Percentiles rank a stretch among this genome's conserved stretches.
Conservation (phyloP, 495 filamentous ascomycete species). For the Terfezia claveryi region DNA sequence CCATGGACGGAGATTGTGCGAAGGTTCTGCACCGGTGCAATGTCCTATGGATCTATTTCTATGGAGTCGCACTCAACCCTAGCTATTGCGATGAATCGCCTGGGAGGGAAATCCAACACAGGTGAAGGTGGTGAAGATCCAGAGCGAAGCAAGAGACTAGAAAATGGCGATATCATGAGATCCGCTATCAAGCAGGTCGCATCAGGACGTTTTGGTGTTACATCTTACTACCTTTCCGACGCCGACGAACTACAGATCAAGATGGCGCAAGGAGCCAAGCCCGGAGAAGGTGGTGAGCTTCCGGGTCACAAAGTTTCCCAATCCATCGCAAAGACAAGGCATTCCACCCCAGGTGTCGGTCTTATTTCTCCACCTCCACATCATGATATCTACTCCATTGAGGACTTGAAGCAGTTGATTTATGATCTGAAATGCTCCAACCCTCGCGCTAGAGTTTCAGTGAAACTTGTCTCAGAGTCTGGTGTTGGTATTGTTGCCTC, state of each 20-base stretch:
- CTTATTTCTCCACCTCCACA: conserved; percentile 97
- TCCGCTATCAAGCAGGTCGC: conserved; percentile 98
- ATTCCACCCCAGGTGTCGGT: conserved; percentile 97
- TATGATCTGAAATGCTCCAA: conserved; percentile 98
- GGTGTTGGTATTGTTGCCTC: conserved; percentile 97
- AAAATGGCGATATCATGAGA: conserved; percentile 95
- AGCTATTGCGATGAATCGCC: conserved; percentile 91
- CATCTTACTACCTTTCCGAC: conserved; percentile 93
- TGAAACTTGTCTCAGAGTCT: conserved; percentile 96
- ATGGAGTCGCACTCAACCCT: conserved; percentile 98
- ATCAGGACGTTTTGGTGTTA: conserved; percentile 94
- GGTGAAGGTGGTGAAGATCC: conserved; percentile 96
- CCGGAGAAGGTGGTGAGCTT: conserved; percentile 93
- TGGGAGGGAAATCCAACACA: conserved; percentile 97
- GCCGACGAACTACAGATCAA: conserved; percentile 99
- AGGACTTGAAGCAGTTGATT: conserved; percentile 96
- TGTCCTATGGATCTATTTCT: conserved; percentile 99
- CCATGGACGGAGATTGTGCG: conserved; percentile 98
- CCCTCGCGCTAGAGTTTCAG: conserved; percentile 82
- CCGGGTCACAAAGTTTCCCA: conserved; percentile 96
- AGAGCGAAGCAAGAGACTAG: conserved; percentile 63
- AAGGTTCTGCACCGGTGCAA: conserved; percentile 94
- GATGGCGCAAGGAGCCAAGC: conserved; percentile 99
- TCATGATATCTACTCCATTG: conserved; percentile 98
- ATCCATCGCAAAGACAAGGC: conserved; percentile 83